These are phyloP conservation scores for Echria macrotheca DNA, from an alignment of 495 filamentous ascomycete genomes.

Conservation along the genomic window DNA sequence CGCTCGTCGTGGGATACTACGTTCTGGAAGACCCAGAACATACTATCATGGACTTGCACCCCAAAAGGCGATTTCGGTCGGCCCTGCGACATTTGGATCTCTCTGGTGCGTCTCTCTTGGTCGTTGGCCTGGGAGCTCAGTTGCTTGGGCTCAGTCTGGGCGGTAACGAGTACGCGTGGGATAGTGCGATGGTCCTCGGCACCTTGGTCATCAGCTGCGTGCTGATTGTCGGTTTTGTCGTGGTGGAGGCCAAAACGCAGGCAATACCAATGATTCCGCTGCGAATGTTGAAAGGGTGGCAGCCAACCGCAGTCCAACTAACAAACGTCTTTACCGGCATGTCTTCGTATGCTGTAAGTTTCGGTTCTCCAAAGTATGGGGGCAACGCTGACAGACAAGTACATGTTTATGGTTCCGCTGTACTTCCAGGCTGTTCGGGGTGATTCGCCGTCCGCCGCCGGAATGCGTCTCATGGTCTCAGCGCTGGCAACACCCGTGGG, in stretches of 20 bases:
- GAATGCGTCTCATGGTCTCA: conserved; percentile 53
- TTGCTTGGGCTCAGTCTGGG: conserved; percentile 55
- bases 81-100: conserved; percentile 55
- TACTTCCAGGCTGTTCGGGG: conserved; percentile 60
- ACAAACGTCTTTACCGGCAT: conserved; percentile 60
- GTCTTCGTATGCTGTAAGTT: conserved; percentile 55
- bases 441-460: conserved; percentile 56
- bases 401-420: conserved; percentile 59
- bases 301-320: conserved; percentile 50
- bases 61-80: conserved; percentile 24
- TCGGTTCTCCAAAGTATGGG: too few species aligned
- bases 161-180: conserved; percentile 59
- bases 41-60: conserved; percentile 11
- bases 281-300: conserved; percentile 49
- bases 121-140: conserved; percentile 51
- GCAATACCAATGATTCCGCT: conserved; percentile 59
- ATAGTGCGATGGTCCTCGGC: conserved; percentile 43
- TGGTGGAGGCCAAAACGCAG: conserved; percentile 53
- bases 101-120: conserved; percentile 47
- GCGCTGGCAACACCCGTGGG: conserved; percentile 57
- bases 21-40: conserved; percentile 42
- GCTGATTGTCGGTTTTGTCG: conserved; percentile 46
- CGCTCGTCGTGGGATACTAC: conserved; percentile 49
- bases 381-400: conserved; percentile 46
- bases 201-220: conserved; percentile 46